These are phyloP conservation scores for Kwoniella shivajii DNA, from an alignment of 1,284 basidiomycete species.

Conservation along the genomic window DNA sequence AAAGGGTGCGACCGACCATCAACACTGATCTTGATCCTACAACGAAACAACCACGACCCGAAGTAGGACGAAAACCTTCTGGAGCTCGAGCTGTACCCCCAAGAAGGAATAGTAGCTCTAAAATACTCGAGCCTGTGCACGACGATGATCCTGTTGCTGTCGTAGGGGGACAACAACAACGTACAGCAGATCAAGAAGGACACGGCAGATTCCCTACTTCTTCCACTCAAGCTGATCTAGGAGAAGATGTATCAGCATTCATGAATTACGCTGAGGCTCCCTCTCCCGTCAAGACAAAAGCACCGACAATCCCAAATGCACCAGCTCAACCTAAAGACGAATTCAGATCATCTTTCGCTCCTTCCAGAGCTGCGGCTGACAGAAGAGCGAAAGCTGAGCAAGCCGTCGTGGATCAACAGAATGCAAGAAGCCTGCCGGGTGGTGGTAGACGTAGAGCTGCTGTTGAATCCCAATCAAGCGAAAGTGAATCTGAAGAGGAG, in stretches of 20 bases:
- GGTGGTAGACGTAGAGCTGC: conserved; percentile 33
- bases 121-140: conserved; percentile 22
- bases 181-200: background rate
- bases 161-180: background rate
- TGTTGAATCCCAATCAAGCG: conserved; percentile 28
- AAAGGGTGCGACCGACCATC: conserved; percentile 22
- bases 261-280: conserved; percentile 45
- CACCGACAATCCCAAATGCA: conserved; percentile 16
- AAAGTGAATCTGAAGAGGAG: conserved; percentile 69
- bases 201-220: conserved; percentile 13
- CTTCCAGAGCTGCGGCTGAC: conserved; percentile 75
- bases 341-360: conserved; percentile 78
- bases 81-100: conserved; percentile 76
- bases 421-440: conserved; percentile 60
- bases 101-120: conserved; percentile 22
- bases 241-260: conserved; percentile 44
- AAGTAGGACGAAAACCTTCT: conserved; percentile 71
- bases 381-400: conserved; percentile 78
- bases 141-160: conserved; percentile 11
- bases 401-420: conserved; percentile 64
- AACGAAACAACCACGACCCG: conserved; percentile 2
- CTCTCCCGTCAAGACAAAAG: conserved; percentile 24
- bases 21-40: conserved; percentile 21
- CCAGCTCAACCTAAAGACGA: conserved; percentile 17
- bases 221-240: conserved; percentile 27